phyloP scores from a whole-genome alignment of 2,329 filamentous ascomycete species.

The Cadophora sp. region DNA sequence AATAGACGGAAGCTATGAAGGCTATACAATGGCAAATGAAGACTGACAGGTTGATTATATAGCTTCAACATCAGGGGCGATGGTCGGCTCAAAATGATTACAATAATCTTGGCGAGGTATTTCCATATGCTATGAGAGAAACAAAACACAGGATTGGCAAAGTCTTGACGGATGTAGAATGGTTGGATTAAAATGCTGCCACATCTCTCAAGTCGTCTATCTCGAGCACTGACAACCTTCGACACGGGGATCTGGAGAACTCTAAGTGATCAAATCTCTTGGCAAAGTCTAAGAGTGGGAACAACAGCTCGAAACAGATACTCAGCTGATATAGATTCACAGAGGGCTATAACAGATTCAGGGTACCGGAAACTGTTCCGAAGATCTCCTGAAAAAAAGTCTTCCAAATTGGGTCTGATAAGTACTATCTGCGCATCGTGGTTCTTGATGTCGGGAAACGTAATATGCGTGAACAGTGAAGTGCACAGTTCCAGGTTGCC shows the following conservation, averaged over 20 bases:
- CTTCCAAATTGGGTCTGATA: too few species aligned
- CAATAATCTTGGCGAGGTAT: background rate
- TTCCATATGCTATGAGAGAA: background rate
- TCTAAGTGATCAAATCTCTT: background rate
- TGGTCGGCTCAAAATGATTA: background rate
- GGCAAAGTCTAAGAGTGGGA: background rate
- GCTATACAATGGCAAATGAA: background rate
- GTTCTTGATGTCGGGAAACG: background rate
- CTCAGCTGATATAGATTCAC: too few species aligned
- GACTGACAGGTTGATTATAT: background rate
- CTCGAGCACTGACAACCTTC: background rate
- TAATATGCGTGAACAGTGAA: background rate
- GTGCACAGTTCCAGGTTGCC: background rate
- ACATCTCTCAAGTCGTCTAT: background rate
- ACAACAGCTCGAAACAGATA: background rate
- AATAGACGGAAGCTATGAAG: background rate
- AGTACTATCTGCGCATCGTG: too few species aligned
- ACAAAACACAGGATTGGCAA: background rate
- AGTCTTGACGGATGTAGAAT: background rate
- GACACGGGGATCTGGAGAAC: background rate
- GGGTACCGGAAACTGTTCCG: too few species aligned
- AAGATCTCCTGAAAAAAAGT: too few species aligned
- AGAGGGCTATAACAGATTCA: too few species aligned
- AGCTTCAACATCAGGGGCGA: background rate
- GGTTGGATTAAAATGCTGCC: background rate